phyloP scores from a whole-genome alignment of 2,329 filamentous ascomycete species.

The Ceratocystis colombiana region DNA sequence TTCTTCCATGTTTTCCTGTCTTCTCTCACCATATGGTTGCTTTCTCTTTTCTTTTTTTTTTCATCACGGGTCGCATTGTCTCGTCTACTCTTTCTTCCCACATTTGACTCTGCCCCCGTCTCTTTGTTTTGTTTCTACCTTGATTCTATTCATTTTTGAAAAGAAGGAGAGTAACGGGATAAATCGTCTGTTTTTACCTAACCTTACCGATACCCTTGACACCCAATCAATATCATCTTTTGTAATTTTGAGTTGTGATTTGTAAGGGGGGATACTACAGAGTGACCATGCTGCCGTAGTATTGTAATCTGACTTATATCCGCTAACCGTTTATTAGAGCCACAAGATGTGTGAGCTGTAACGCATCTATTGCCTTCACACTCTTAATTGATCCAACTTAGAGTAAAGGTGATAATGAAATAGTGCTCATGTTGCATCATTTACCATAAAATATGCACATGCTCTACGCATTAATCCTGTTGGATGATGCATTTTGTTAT shows the following conservation, averaged over 20 bases:
- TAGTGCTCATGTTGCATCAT: not conserved
- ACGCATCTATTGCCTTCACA: too few relatives aligned
- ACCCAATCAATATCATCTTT: constrained; percentile 25
- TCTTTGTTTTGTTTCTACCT: constrained; percentile 23
- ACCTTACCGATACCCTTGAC: constrained; percentile 19
- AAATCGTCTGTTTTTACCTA: constrained; percentile 6
- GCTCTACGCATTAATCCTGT: not conserved
- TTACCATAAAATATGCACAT: not conserved
- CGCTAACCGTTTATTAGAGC: too few relatives aligned
- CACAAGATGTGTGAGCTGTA: too few relatives aligned
- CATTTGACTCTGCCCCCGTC: constrained; percentile 22
- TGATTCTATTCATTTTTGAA: constrained; percentile 19
- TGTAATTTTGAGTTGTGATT: constrained; percentile 22
- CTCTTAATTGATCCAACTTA: too few relatives aligned
- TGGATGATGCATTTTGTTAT: not conserved
- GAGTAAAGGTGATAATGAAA: too few relatives aligned
- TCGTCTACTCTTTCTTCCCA: constrained; percentile 24
- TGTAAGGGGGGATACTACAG: not conserved
- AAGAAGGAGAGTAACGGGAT: constrained; percentile 22
- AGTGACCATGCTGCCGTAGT: too few relatives aligned
- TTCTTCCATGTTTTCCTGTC: constrained; percentile 7
- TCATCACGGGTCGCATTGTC: constrained; percentile 10
- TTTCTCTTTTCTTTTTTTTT: constrained; percentile 19
- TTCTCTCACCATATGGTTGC: not conserved
- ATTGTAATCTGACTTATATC: too few relatives aligned